Base-by-base conservation (phyloP, 805 yeast species). In the Wickerhamiella occidentalis region DNA sequence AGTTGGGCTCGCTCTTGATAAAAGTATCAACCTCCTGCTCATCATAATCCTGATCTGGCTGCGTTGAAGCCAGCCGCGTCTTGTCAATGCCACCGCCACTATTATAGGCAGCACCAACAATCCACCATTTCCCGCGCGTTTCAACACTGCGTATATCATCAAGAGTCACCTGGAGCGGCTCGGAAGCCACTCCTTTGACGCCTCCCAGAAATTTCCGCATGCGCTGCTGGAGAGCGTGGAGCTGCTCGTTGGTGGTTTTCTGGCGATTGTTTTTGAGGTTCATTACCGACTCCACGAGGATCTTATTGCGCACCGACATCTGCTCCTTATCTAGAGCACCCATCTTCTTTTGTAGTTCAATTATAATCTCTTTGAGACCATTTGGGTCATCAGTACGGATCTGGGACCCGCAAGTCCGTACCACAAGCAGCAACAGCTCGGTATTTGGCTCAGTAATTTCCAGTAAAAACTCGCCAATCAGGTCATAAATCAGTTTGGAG, bases 41-140 rank as follows among this genome's bases (percentile, higher is more conserved):
- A 46, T 74, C 73, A 3, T 15, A 56, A 19, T 56, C 61, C 19
- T 60, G 63, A 23, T 62, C 58, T 3, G 4, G 33, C 33, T 29
- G 13, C n/a, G 13, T 29, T 6, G 33, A 13, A 3, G 9, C 15
- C 12, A 33, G n/a, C 43, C 3, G 28, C 7, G 5, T 18, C 46
- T 2, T 62, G 62, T 6, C 56, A 38, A 23, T 36, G 2, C 45
- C 29, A 40, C 66, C 71, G 49, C 70, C 67, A 2, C 95, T 96
- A 59, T 79, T 85, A 96, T 96, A 92, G 0, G 98, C 95, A 1
- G 97, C 85, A 45, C 99, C 99, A 26, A 92, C 90, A 28, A 92
- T 71, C 99, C 99, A 92, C 99, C 99, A 92, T 65, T 90, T 92
- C 51, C 99, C 99, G 55, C 79, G 78, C 0, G 81, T 76, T 12